Evolutionary conservation across 352 stramenopile species (phyloP).

Genomic region (Pythium guiyangense): DNA sequence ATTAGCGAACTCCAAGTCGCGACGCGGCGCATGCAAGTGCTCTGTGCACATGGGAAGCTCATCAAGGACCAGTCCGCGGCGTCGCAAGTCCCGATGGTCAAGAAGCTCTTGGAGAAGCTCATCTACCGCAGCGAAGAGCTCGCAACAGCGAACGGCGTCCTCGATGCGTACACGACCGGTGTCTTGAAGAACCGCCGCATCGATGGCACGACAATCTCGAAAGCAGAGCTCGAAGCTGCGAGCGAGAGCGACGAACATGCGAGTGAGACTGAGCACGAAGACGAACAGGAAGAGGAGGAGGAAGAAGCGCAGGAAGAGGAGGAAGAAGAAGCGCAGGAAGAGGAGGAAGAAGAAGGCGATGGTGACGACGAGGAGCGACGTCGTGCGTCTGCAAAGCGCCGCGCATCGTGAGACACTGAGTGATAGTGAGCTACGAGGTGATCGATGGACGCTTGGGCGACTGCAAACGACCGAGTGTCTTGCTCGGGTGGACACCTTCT

Average conservation of each 20-base stretch:
- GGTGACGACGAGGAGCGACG: no score
- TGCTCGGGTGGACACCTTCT: no score
- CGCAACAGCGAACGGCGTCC: constrained; percentile 43
- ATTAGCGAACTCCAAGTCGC: constrained; percentile 54
- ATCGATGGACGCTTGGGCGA: no score
- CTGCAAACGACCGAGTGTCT: no score
- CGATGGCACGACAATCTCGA: constrained; percentile 53
- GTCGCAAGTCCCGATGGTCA: constrained; percentile 59
- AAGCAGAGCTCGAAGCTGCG: constrained; percentile 27
- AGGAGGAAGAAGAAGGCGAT: constrained; percentile 1
- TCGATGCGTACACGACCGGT: constrained; percentile 55
- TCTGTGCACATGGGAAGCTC: constrained; percentile 60
- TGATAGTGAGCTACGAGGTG: no score
- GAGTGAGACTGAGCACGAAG: constrained; percentile 19
- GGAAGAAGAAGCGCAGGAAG: no score
- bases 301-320: constrained; percentile 13
- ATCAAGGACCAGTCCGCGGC: constrained; percentile 46
- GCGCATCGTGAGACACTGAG: constrained; percentile 4
- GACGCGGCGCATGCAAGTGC: constrained; percentile 53
- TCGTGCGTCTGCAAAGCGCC: constrained; percentile 3
- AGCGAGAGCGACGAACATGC: constrained; percentile 15
- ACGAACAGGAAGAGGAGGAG: constrained; percentile 20
- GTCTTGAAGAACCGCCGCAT: constrained; percentile 64
- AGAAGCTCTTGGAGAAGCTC: constrained; percentile 52
- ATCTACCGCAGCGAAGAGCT: constrained; percentile 58